Conservation (phyloP, 805 yeast species). For the Starmera pachycereana region DNA sequence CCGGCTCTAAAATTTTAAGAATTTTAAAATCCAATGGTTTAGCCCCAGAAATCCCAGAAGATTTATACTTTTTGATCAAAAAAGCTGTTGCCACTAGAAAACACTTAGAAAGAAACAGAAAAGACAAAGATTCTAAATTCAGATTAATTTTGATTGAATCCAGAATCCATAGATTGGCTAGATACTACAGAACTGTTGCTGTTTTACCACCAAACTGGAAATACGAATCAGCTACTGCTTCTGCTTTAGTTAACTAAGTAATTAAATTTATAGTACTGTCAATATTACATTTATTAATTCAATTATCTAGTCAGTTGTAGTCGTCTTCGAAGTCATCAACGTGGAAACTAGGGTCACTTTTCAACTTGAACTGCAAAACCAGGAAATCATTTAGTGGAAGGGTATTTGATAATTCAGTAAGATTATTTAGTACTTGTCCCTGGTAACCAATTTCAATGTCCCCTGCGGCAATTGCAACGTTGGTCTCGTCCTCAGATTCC, state of each 20-base stretch:
- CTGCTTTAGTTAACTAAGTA: constrained; percentile 95
- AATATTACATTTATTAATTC: too few relatives aligned
- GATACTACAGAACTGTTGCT: constrained; percentile 99
- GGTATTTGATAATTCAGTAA: too few relatives aligned
- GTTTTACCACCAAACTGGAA: constrained; percentile 99
- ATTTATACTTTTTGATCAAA: constrained; percentile 96
- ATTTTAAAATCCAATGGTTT: constrained; percentile 98
- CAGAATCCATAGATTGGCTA: constrained; percentile 99
- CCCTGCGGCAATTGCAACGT: too few relatives aligned
- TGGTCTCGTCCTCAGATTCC: too few relatives aligned
- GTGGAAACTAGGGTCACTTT: too few relatives aligned
- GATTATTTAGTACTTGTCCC: too few relatives aligned
- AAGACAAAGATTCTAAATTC: constrained; percentile 99
- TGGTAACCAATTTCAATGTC: too few relatives aligned
- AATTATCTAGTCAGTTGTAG: too few relatives aligned
- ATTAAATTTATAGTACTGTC: constrained; percentile 7
- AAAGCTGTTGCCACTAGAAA: constrained; percentile 99
- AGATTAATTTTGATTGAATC: constrained; percentile 99
- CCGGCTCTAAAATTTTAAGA: constrained; percentile 99
- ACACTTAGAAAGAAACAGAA: constrained; percentile 99
- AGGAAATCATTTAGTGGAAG: too few relatives aligned
- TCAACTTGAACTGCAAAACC: neutral
- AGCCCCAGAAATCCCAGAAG: constrained; percentile 99
- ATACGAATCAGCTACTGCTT: constrained; percentile 99
- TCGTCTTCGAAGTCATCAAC: too few relatives aligned